Conservation (phyloP, 2,329 filamentous ascomycete species). For the Ophiostoma perfectum region DNA sequence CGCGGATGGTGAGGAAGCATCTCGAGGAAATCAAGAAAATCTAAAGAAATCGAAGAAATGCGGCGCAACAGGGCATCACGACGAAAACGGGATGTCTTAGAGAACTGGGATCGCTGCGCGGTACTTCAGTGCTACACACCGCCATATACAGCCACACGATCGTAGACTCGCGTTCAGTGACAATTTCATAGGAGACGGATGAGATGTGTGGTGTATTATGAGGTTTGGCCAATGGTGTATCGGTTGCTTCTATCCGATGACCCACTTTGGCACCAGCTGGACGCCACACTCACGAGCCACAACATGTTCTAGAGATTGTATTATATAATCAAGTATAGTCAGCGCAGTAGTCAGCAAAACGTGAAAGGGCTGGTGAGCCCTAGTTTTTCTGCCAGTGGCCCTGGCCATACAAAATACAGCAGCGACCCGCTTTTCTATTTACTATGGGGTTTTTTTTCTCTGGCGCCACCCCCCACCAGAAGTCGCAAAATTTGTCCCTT, state of each 20-base stretch:
- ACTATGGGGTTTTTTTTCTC: conserved; percentile 9
- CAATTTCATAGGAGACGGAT: neutral
- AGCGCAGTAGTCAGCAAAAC: neutral
- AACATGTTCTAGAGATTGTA: neutral
- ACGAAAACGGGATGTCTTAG: neutral
- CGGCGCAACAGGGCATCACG: neutral
- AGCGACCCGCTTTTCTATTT: neutral
- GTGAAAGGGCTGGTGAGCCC: conserved; percentile 1
- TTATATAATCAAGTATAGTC: neutral
- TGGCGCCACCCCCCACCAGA: neutral
- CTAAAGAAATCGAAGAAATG: neutral
- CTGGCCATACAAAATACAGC: neutral
- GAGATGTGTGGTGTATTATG: neutral
- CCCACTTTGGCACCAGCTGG: neutral
- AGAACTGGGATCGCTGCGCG: too few relatives aligned
- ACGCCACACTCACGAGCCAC: conserved; percentile 4
- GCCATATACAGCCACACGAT: too few relatives aligned
- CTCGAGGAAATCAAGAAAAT: neutral
- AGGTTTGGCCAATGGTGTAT: neutral
- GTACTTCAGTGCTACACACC: too few relatives aligned
- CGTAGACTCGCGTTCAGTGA: neutral
- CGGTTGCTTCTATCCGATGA: conserved; percentile 2
- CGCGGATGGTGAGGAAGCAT: neutral
- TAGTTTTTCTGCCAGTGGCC: neutral
- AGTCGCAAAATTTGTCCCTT: conserved; percentile 16